phyloP scores from a whole-genome alignment of 1,284 basidiomycete species.

The Ceratorhiza oryzae-sativae region DNA sequence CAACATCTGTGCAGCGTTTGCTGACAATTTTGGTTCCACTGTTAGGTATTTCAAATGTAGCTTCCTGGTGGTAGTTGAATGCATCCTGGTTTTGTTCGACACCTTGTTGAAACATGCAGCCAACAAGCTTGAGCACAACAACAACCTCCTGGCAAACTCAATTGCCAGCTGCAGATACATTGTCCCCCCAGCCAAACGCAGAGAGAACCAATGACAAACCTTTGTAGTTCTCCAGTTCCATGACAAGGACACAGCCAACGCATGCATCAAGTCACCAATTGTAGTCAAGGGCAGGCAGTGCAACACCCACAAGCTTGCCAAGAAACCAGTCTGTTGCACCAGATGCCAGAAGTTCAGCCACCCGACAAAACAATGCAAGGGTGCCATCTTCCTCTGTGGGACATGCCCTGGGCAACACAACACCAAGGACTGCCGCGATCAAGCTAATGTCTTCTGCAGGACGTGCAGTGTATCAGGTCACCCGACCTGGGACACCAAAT shows the following conservation, averaged over 20 bases:
- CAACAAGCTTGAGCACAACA: not conserved
- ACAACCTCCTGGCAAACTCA: not conserved
- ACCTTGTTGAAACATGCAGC: not conserved
- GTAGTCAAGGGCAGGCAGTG: not conserved
- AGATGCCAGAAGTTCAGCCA: slow-evolving; percentile 18
- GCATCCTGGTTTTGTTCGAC: not conserved
- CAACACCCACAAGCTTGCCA: not conserved
- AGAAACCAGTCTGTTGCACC: slow-evolving; percentile 9
- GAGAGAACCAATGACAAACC: not conserved
- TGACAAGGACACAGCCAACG: not conserved
- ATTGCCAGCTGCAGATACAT: not conserved
- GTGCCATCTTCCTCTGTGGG: not conserved
- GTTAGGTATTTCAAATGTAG: not conserved
- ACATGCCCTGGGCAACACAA: not conserved
- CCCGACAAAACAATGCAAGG: slow-evolving; percentile 46
- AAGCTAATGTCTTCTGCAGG: not conserved
- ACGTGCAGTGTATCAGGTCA: not conserved
- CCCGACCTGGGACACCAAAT: slow-evolving; percentile 1
- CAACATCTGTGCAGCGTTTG: slow-evolving; percentile 8
- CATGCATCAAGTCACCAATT: not conserved
- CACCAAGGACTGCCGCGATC: slow-evolving; percentile 1
- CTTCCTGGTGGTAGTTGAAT: not conserved
- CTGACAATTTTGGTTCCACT: slow-evolving; percentile 16
- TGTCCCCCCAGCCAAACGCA: not conserved
- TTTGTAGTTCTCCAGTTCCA: not conserved